Evolutionary conservation across 2,329 filamentous ascomycete species (phyloP), one percentile per base, ranked within the genome.

Genomic region (Penicillium sp.): DNA sequence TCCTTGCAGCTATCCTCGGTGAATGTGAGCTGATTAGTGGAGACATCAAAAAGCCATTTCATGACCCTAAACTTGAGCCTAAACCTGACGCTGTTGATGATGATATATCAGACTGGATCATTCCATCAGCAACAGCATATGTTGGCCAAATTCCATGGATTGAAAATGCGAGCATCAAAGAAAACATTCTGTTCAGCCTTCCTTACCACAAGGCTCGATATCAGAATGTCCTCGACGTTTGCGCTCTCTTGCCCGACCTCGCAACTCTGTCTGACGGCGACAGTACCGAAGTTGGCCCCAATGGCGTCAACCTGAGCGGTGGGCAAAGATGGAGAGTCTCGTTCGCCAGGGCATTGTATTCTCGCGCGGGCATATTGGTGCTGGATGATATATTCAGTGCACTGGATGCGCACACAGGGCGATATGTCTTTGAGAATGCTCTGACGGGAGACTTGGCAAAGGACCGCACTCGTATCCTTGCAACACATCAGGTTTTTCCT

Each of bases 141-240:
- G 87, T 91, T 38, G 83, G 87, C 1, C 89, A 92, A 66, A 90
- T 88, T 8, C 89, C 89, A 0, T 93, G 89, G 89, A 89, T 93
- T 51, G 89, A 93, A 66, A 92, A 92, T 63, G 87, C 87, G 1
- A 88, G 84, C 5, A 85, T 94, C 59, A 84, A 82, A 57, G 85
- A 91, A 45, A 94, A 94, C 63, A 88, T 94, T 52, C 70, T 90
- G 0, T 93, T 93, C 60, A 89, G 89, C 0, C 75, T 92, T 3
- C 89, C 89, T 0, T 81, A 80, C 30, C 82, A 91, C 53, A 75
- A 85, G 56, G 76, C 79, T 16, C 82, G 90, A 38, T 94, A 93
- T 67, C 74, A 78, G 1, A 83, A 85, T 63, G 89, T 90, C 0
- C 70, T 92, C 7, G 79, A 84, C 30, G 87, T 86, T 2, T 93